Conservation (phyloP, 768 basidiomycete species). For the Coprinopsis sp. region DNA sequence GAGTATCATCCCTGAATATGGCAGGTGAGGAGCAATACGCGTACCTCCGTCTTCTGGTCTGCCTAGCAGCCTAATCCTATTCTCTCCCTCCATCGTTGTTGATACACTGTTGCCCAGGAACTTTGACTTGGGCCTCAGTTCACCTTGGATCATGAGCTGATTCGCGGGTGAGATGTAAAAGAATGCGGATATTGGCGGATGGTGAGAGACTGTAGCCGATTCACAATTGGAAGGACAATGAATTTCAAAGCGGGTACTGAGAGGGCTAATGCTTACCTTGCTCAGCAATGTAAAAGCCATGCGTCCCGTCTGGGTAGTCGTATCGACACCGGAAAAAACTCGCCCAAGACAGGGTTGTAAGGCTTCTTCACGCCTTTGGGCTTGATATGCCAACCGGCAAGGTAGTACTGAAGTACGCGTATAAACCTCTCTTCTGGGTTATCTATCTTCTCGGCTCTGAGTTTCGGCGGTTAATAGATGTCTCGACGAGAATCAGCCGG, state of each 20-base stretch:
- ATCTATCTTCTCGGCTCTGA: conserved; percentile 72
- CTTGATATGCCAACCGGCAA: conserved; percentile 99
- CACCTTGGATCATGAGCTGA: conserved; percentile 81
- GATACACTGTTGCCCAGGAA: conserved; percentile 97
- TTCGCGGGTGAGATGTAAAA: conserved; percentile 93
- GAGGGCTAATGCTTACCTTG: conserved; percentile 54
- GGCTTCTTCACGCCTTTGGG: conserved; percentile 99
- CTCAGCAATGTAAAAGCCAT: conserved; percentile 94
- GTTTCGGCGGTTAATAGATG: conserved; percentile 3
- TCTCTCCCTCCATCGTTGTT: conserved; percentile 95
- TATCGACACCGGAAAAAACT: conserved; percentile 97
- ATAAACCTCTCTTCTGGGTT: conserved; percentile 90
- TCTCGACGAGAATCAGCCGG: conserved; percentile 2
- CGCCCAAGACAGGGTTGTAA: conserved; percentile 96
- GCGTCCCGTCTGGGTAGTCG: conserved; percentile 83
- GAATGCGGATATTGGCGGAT: conserved; percentile 93
- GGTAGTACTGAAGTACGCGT: conserved; percentile 87
- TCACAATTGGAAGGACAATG: conserved; percentile 2
- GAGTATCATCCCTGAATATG: not conserved
- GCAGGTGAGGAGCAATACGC: conserved; percentile 22
- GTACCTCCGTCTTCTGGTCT: conserved; percentile 82
- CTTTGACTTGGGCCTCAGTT: conserved; percentile 91
- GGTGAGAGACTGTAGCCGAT: conserved; percentile 71
- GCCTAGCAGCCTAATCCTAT: conserved; percentile 78
- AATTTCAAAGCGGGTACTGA: not conserved